Evolutionary conservation across 768 basidiomycete species (phyloP), one percentile per base, ranked within the genome.

Genomic region (Mycena maculata): DNA sequence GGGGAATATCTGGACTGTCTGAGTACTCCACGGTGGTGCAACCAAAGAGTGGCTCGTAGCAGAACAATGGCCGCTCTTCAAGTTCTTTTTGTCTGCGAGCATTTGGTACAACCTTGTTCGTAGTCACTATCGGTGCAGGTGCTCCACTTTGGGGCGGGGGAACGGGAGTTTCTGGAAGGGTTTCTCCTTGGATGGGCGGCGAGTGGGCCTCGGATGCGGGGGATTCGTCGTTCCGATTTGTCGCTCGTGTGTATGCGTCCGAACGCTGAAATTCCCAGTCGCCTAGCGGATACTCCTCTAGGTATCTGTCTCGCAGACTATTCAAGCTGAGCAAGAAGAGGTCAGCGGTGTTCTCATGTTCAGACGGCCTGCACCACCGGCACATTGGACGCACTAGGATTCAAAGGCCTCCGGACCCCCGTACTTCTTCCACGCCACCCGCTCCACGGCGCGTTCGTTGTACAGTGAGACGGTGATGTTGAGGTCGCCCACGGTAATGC

Each of bases 401-500:
- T 63, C 31, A 39, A 70, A 65, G 22, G 63, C 70, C 20, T 61
- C 63, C 2, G 72, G 72, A 22, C 76, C 72, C 7, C 75, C 75
- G 53, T 73, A 71, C 52, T 75, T 77, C 49, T 47, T 63, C 74
- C 72, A 76, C 4, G 75, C 75, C 61, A 63, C 65, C 11, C 66
- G 68, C 56, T 74, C 74, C 12, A 76, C 63, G 39, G 72, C 72
- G 10, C 65, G 55, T 55, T 71, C 71, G n/a, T 65, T 68, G 54
- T 75, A 73, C 7, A 62, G 50, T 22, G 50, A 42, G 7, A 53
- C 50, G 8, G 3, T 23, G 7, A 52, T 15, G 36, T 45, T 33
- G 31, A 23, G 8, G 8, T 45, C 13, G 27, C 49, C 39, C n/a
- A 20, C 4, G 42, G n/a, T 12, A 50, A 62, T 2, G 16, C 30